A percentile compares a stretch with the other conserved stretches of the same genome.
These are phyloP conservation scores for Auricularia auricula-judae DNA, from an alignment of 768 basidiomycete genomes.

Conservation along the genomic window DNA sequence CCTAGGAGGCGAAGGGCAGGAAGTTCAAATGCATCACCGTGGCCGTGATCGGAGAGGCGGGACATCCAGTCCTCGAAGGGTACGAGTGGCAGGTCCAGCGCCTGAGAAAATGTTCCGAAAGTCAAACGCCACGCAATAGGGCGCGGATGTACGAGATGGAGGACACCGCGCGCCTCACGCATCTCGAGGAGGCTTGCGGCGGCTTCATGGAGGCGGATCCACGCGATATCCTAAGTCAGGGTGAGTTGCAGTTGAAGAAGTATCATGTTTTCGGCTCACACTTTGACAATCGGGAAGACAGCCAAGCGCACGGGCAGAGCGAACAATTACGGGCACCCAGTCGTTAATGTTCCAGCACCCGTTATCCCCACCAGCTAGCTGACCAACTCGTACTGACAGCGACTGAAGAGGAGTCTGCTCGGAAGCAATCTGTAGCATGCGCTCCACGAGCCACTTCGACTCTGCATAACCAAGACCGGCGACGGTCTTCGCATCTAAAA, in stretches of 20 bases:
- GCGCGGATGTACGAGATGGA: slow-evolving; percentile 15
- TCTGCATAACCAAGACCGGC: slow-evolving; percentile 31
- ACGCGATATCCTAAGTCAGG: slow-evolving; percentile 10
- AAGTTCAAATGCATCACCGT: neutral
- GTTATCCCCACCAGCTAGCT: slow-evolving; percentile 23
- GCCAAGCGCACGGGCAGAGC: slow-evolving; percentile 19
- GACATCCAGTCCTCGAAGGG: slow-evolving; percentile 15
- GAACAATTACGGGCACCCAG: slow-evolving; percentile 35
- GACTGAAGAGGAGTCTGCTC: slow-evolving; percentile 18
- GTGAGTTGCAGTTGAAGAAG: neutral
- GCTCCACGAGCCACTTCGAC: slow-evolving; percentile 27
- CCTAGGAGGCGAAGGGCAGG: slow-evolving; percentile 18
- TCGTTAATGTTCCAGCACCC: slow-evolving; percentile 31
- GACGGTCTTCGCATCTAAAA: neutral
- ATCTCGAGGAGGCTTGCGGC: slow-evolving; percentile 17
- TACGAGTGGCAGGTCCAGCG: slow-evolving; percentile 14
- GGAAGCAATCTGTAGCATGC: slow-evolving; percentile 25
- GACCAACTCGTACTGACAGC: slow-evolving; percentile 29
- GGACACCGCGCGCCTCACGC: slow-evolving; percentile 8
- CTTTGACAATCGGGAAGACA: slow-evolving; percentile 21
- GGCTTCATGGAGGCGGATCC: slow-evolving; percentile 16
- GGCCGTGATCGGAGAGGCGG: slow-evolving; percentile 8
- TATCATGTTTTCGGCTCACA: too few relatives aligned
- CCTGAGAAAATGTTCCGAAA: slow-evolving; percentile 9
- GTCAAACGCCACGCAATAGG: slow-evolving; percentile 13